Evolutionary conservation across 495 filamentous ascomycete genomes (phyloP), one percentile per base, ranked within the genome.

Genomic region (Pyrenula aspistea): DNA sequence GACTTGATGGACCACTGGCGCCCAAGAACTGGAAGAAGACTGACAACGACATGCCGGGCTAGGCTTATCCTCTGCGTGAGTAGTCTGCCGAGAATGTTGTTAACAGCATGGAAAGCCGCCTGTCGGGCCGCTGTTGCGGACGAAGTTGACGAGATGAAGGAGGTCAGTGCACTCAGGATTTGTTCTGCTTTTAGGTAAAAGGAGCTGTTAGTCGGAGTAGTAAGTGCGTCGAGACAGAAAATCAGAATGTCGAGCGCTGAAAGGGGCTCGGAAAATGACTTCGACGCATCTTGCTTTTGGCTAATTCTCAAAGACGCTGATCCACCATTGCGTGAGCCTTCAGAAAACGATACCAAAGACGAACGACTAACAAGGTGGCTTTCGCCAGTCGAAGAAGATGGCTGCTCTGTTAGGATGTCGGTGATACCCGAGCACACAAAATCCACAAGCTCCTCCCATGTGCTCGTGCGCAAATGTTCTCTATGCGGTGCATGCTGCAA

Each of bases 401-500:
- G 4, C 22, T 52, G 22, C 22, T 58, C 61, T 11, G 68, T 61
- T 3, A 57, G 55, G 10, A 51, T 23, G 15, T 54, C 53, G 10
- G 8, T 75, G 62, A 12, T 60, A 59, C 24, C 56, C 60, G 22
- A 76, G 60, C 49, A 62, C 86, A 91, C 61, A 24, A 95, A 94
- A 49, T 83, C 73, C 2, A 84, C 76, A 24, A 83, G 71, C 12
- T 73, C 74, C 36, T 81, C 70, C 91, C 93, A 96, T 54, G 83
- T 78, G 8, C 83, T 72, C 52, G 69, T 68, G 15, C 73, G 68
- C 10, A 97, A 72, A 61, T 88, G 85, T 66, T 99, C 93, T 19
- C 85, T 81, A 67, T 89, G 89, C 42, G 87, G 79, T 22, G 80
- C 77, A 62, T 84, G 81, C 50, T 82, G 80, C n/a, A 96, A 74